Conservation (phyloP, 345 rosid genomes). For the Populus simonii region DNA sequence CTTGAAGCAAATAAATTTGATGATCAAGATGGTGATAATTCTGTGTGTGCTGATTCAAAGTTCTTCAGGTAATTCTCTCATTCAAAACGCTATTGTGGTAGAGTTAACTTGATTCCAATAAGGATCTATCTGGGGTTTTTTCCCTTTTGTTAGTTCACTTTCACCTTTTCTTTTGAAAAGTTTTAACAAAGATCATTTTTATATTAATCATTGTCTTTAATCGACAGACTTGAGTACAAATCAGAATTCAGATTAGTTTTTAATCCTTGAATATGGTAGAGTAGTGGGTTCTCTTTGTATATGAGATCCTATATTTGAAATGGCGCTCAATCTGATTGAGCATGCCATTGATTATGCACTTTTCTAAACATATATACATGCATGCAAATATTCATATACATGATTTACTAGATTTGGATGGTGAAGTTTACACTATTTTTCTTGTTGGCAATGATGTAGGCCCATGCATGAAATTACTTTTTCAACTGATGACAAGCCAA, state of each 20-base stretch:
- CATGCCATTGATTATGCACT: neutral
- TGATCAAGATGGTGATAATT: conserved; percentile 60
- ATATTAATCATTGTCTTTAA: neutral
- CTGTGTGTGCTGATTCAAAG: conserved; percentile 70
- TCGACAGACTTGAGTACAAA: neutral
- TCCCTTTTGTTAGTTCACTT: neutral
- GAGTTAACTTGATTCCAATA: neutral
- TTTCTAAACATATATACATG: neutral
- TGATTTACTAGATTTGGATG: conserved; percentile 5
- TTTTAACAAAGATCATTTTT: neutral
- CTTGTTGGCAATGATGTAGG: conserved; percentile 43
- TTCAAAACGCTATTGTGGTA: neutral
- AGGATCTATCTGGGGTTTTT: neutral
- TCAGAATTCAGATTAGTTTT: neutral
- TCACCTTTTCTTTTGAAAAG: neutral
- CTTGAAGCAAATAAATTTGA: conserved; percentile 50
- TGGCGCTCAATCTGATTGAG: neutral
- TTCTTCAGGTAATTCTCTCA: conserved; percentile 53
- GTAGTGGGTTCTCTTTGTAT: neutral
- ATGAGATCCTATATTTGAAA: neutral
- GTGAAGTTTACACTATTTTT: conserved; percentile 3
- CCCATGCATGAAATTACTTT: conserved; percentile 96
- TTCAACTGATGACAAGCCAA: conserved; percentile 89
- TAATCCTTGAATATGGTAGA: neutral
- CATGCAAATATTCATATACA: neutral